These are phyloP conservation scores for Mikania micrantha DNA, from an alignment of 129 eudicot species.

Conservation along the genomic window DNA sequence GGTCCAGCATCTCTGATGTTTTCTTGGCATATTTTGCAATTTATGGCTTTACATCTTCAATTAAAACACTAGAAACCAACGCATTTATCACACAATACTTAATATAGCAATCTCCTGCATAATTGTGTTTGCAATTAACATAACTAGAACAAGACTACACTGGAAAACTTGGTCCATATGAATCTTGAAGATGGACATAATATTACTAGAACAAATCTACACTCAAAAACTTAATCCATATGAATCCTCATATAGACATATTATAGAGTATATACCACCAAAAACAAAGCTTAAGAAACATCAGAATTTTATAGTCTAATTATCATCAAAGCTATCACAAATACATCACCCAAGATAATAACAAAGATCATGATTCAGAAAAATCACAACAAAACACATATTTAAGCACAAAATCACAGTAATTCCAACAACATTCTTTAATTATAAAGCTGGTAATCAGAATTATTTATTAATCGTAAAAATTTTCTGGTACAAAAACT, in stretches of 20 bases:
- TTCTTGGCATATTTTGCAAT: slow-evolving; percentile 3
- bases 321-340: background rate
- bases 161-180: too few species aligned
- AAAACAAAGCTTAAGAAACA: background rate
- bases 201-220: background rate
- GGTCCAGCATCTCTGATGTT: background rate
- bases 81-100: background rate
- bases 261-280: background rate
- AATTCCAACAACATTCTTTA: background rate
- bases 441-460: too few species aligned
- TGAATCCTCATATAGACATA: background rate
- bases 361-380: background rate
- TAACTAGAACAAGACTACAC: too few species aligned
- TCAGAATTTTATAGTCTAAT: background rate
- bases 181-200: too few species aligned
- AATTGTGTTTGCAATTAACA: background rate
- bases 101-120: background rate
- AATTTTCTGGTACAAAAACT: too few species aligned
- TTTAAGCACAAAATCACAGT: background rate
- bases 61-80: background rate
- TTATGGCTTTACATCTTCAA: background rate
- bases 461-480: too few species aligned
- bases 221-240: background rate
- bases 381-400: background rate
- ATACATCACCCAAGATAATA: background rate